Evolutionary conservation across 2,329 filamentous ascomycete species (phyloP).

Genomic region (Fusarium temperatum): DNA sequence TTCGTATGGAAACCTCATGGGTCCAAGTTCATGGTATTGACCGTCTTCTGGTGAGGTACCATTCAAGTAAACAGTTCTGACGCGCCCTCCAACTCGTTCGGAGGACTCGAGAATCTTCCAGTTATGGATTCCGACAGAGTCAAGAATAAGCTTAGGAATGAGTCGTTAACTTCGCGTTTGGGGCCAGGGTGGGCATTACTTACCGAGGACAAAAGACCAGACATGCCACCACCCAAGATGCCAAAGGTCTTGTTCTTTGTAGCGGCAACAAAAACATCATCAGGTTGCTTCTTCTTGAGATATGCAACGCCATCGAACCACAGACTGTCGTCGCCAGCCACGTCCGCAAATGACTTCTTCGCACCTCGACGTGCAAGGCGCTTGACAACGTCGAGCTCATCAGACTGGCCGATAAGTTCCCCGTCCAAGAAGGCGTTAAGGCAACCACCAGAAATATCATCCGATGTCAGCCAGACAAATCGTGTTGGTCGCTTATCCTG

Average conservation of each 20-base stretch:
- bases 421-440: conserved; percentile 34
- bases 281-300: conserved; percentile 38
- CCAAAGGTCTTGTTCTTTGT: conserved; percentile 37
- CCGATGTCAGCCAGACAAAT: conserved; percentile 35
- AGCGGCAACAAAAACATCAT: conserved; percentile 30
- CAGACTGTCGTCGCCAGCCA: background rate
- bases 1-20: conserved; percentile 70
- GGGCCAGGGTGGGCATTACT: fast-evolving
- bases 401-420: conserved; percentile 30
- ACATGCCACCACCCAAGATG: conserved; percentile 53
- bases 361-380: background rate
- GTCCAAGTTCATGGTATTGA: conserved; percentile 61
- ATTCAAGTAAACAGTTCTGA: conserved; percentile 55
- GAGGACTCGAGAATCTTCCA: conserved; percentile 57
- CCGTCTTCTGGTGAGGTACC: conserved; percentile 41
- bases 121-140: conserved; percentile 54
- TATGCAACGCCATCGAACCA: conserved; percentile 43
- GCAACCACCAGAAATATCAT: conserved; percentile 18
- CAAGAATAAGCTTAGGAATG: conserved; percentile 46
- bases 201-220: conserved; percentile 27
- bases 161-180: fast-evolving
- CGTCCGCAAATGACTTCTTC: conserved; percentile 8
- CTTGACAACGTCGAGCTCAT: background rate
- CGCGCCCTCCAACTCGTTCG: conserved; percentile 52
- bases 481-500: conserved; percentile 22